Percentiles rank a stretch among this genome's conserved stretches.
phyloP scores from a whole-genome alignment of 768 basidiomycete genomes.

The Rickenella mellea region DNA sequence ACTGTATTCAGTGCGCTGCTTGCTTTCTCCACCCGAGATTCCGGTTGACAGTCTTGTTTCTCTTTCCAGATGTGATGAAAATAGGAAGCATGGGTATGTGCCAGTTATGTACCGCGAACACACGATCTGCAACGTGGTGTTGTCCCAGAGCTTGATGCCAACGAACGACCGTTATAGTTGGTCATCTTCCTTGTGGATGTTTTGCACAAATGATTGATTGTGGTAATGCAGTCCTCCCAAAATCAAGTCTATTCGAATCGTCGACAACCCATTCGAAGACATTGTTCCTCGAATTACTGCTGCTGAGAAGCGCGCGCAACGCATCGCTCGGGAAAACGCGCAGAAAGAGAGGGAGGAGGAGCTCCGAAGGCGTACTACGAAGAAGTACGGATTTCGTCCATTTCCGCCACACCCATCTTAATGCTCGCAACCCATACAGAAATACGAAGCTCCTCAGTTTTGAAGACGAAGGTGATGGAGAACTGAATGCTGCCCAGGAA shows the following conservation, averaged over 20 bases:
- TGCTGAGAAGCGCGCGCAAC: conserved; percentile 80
- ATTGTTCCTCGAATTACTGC: conserved; percentile 96
- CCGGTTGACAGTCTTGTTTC: background rate
- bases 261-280: conserved; percentile 93
- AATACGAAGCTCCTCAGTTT: conserved; percentile 89
- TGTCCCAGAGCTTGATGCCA: conserved; percentile 53
- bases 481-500: conserved; percentile 40
- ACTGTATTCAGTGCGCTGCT: conserved; percentile 70
- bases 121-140: background rate
- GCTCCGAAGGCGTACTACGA: conserved; percentile 63
- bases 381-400: conserved; percentile 53
- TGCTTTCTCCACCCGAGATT: background rate
- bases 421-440: conserved; percentile 28
- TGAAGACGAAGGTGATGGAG: conserved; percentile 61
- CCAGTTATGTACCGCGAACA: background rate
- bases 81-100: conserved; percentile 79
- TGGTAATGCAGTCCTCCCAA: conserved; percentile 64
- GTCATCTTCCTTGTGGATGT: conserved; percentile 16
- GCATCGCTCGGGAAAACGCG: conserved; percentile 65
- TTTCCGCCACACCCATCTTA: background rate
- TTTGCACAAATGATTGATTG: background rate
- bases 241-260: conserved; percentile 74
- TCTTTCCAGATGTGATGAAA: conserved; percentile 69
- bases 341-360: conserved; percentile 74
- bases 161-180: conserved; percentile 76